phyloP scores from a whole-genome alignment of 345 rosid genomes.

The Citrus reticulata region DNA sequence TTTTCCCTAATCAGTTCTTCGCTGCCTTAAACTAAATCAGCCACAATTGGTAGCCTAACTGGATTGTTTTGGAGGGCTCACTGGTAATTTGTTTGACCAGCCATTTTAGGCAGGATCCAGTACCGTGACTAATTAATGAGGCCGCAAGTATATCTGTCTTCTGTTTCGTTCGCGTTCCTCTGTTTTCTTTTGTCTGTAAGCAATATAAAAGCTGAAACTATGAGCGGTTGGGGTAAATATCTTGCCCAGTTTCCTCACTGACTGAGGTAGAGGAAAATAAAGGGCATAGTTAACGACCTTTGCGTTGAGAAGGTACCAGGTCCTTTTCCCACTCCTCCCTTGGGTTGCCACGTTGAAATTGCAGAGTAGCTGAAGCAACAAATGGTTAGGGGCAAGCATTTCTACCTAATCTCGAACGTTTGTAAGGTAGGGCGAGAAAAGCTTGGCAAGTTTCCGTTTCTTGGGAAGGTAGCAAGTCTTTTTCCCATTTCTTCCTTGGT shows the following conservation, averaged over 20 bases:
- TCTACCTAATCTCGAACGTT: not conserved
- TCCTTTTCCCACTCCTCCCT: not conserved
- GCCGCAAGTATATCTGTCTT: not conserved
- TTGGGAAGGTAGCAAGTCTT: constrained; percentile 2
- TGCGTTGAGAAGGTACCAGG: constrained; percentile 1
- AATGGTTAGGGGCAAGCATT: not conserved
- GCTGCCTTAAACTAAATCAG: not conserved
- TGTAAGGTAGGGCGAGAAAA: not conserved
- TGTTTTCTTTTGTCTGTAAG: not conserved
- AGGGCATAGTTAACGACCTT: constrained; percentile 4
- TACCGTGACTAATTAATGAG: not conserved
- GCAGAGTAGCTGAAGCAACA: not conserved
- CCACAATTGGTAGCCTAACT: not conserved
- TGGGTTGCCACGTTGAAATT: not conserved
- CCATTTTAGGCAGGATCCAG: not conserved
- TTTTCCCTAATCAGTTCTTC: not conserved
- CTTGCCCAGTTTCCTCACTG: not conserved
- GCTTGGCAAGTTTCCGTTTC: constrained; percentile 6
- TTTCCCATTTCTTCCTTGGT: not conserved
- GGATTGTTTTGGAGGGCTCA: not conserved
- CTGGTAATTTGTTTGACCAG: not conserved
- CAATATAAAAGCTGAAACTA: not conserved
- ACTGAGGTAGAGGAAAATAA: not conserved
- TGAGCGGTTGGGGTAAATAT: not conserved
- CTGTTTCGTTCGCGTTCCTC: not conserved